Percentiles rank a stretch among this genome's conserved stretches.
phyloP scores from a whole-genome alignment of 805 yeast genomes.

The Lipomyces kockii region DNA sequence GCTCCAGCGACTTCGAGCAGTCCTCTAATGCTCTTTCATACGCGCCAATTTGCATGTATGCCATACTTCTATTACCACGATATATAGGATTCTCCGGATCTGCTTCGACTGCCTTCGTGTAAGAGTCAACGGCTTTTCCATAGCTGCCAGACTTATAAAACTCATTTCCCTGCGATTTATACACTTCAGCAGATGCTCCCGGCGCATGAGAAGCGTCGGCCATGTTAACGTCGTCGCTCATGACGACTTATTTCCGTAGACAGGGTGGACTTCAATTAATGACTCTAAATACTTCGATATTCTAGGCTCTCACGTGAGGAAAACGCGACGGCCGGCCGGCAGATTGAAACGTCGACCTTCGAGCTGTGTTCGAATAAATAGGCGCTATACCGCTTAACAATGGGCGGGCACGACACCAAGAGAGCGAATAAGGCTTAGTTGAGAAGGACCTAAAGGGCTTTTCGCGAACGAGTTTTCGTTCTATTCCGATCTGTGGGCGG shows the following conservation, averaged over 20 bases:
- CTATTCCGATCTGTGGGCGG: background rate
- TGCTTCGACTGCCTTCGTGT: constrained; percentile 35
- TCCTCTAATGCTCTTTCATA: constrained; percentile 47
- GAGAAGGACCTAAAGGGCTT: background rate
- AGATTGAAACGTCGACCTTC: background rate
- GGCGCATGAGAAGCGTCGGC: constrained; percentile 1
- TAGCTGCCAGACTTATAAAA: constrained; percentile 47
- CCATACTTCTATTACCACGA: constrained; percentile 50
- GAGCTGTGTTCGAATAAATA: background rate
- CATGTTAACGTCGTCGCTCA: constrained; percentile 2
- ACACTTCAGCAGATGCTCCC: constrained; percentile 21
- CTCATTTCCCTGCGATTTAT: constrained; percentile 47
- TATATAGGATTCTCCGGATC: constrained; percentile 47
- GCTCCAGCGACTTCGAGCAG: constrained; percentile 40
- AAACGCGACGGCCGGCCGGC: background rate
- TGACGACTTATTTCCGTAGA: background rate
- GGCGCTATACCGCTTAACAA: background rate
- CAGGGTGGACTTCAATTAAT: background rate
- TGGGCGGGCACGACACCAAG: background rate
- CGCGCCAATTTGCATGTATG: constrained; percentile 45
- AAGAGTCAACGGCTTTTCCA: constrained; percentile 45
- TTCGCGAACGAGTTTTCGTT: background rate
- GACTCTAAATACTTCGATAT: background rate
- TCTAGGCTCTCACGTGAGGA: background rate
- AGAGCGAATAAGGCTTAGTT: background rate